Conservation (phyloP, 106 monocot genomes). For the Dendrobium huoshanense region DNA sequence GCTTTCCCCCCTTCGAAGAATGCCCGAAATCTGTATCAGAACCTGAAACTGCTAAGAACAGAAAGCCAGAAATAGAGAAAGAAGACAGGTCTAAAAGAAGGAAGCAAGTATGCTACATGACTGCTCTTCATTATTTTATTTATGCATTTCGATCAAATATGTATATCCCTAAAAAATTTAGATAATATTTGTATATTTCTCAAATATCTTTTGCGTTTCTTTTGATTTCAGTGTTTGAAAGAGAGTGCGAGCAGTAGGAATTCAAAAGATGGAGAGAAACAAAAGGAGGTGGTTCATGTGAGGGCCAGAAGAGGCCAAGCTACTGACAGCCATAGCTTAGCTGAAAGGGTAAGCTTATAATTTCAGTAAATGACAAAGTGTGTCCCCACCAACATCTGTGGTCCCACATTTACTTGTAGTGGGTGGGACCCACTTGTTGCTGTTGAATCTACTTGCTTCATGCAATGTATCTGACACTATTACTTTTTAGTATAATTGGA, state of each 20-base stretch:
- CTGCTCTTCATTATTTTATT: background rate
- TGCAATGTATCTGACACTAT: background rate
- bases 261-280: slow-evolving; percentile 27
- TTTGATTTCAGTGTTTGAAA: slow-evolving; percentile 6
- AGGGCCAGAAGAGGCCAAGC: slow-evolving; percentile 74
- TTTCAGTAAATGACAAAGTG: background rate
- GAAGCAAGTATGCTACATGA: slow-evolving; percentile 16
- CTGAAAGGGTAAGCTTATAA: slow-evolving; percentile 51
- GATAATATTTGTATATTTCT: background rate
- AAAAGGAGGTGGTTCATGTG: slow-evolving; percentile 58
- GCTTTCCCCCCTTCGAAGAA: slow-evolving; percentile 8
- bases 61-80: slow-evolving; percentile 5
- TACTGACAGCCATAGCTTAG: slow-evolving; percentile 71
- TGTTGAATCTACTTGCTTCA: background rate
- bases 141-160: background rate
- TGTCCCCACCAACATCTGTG: background rate
- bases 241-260: slow-evolving; percentile 14
- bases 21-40: background rate
- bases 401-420: background rate
- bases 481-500: background rate
- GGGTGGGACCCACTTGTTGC: background rate
- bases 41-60: slow-evolving; percentile 11
- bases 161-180: background rate
- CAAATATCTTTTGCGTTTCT: background rate
- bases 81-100: background rate